Percentiles rank a stretch among this genome's conserved stretches.
Conservation (phyloP, 2,329 filamentous ascomycete genomes). For the Aspergillus sergii region DNA sequence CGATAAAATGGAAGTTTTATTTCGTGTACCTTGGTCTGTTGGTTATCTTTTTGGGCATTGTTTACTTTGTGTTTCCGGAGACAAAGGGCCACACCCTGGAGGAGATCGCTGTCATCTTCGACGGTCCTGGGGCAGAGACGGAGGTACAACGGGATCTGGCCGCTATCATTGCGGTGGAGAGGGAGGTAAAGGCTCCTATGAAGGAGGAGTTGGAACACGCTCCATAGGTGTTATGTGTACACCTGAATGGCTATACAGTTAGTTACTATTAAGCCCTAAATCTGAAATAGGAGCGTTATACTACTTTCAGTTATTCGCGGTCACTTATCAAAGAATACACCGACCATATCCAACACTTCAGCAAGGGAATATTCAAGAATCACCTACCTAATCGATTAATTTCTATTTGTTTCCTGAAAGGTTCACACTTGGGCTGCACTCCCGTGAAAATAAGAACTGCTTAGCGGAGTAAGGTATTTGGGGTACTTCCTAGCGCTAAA, state of each 20-base stretch:
- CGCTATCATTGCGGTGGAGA: not conserved
- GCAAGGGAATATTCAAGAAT: too few species aligned
- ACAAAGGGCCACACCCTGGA: not conserved
- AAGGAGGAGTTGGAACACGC: not conserved
- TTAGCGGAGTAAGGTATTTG: too few species aligned
- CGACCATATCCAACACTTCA: too few species aligned
- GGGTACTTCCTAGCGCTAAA: too few species aligned
- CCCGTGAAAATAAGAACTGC: too few species aligned
- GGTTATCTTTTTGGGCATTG: not conserved
- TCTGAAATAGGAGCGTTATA: too few species aligned
- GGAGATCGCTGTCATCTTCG: not conserved
- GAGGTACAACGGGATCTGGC: not conserved
- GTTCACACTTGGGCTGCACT: too few species aligned
- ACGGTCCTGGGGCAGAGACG: not conserved
- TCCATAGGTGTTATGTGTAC: not conserved
- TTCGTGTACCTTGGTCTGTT: not conserved
- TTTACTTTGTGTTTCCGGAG: not conserved
- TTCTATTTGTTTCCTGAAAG: fast-evolving
- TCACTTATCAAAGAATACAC: fast-evolving
- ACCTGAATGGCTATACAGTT: too few species aligned
- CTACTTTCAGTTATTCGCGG: too few species aligned
- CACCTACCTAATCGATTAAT: too few species aligned
- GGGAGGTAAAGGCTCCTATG: not conserved
- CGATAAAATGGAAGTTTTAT: conserved; percentile 43
- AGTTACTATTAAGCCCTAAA: too few species aligned